phyloP scores from a whole-genome alignment of 1,284 basidiomycete species.

The Ceratobasidium sp. region DNA sequence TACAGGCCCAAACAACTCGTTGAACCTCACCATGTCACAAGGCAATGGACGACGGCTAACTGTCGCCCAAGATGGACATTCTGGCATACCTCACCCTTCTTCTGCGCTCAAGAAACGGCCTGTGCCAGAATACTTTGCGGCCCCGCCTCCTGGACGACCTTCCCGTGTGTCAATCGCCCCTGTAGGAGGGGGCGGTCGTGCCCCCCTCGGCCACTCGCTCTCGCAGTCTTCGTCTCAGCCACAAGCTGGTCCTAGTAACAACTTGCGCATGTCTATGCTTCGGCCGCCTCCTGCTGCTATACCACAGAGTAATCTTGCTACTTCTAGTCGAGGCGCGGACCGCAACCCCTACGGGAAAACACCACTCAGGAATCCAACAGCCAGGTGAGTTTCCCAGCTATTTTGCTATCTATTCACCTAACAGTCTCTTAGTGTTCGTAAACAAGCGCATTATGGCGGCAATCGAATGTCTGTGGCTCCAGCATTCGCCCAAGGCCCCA shows the following conservation, averaged over 20 bases:
- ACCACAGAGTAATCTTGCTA: neutral
- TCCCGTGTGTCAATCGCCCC: constrained; percentile 28
- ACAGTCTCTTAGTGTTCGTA: constrained; percentile 4
- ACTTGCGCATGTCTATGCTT: constrained; percentile 38
- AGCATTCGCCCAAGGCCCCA: constrained; percentile 24
- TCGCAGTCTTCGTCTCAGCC: constrained; percentile 25
- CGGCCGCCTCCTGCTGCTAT: constrained; percentile 11
- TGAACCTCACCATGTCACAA: constrained; percentile 34
- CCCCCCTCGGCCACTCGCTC: constrained; percentile 29
- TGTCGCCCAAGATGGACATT: constrained; percentile 17
- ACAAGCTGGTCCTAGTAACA: constrained; percentile 13
- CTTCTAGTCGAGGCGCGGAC: constrained; percentile 29
- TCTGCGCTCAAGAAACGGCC: constrained; percentile 29
- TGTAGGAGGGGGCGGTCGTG: constrained; percentile 12
- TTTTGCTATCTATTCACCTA: neutral
- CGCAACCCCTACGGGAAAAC: constrained; percentile 43
- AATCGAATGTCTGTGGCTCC: constrained; percentile 24
- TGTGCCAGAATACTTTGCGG: constrained; percentile 32
- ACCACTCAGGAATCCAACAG: constrained; percentile 36
- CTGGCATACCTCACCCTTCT: constrained; percentile 29
- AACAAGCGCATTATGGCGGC: constrained; percentile 8
- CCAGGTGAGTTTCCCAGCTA: constrained; percentile 1
- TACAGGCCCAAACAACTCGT: constrained; percentile 16
- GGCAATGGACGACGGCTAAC: constrained; percentile 10
- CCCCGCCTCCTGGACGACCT: constrained; percentile 19